These are phyloP conservation scores for Aspergillus sp. DNA, from an alignment of 2,329 filamentous ascomycete species.

Conservation along the genomic window DNA sequence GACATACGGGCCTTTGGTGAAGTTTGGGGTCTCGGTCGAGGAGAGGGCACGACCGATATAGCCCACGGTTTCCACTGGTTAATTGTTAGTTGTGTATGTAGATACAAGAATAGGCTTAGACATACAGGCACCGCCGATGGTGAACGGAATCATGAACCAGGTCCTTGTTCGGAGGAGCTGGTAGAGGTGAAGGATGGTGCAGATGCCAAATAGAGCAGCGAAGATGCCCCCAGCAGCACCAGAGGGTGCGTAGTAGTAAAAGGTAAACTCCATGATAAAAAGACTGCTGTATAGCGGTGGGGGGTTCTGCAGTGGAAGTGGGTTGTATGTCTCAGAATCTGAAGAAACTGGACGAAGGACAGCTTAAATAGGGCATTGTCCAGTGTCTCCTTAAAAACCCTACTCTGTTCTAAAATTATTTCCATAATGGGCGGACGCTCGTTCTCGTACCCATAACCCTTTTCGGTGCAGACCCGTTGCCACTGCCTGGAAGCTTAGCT, in stretches of 20 bases:
- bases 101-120: not conserved
- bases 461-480: not conserved
- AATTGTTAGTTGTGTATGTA: not conserved
- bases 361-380: not conserved
- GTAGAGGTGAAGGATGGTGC: constrained; percentile 24
- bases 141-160: constrained; percentile 31
- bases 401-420: too few species aligned
- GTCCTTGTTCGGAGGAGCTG: constrained; percentile 25
- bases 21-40: constrained; percentile 30
- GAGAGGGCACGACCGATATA: constrained; percentile 53
- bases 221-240: constrained; percentile 24
- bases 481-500: not conserved
- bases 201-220: constrained; percentile 22
- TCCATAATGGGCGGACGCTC: not conserved
- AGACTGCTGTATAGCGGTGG: too few species aligned
- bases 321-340: not conserved
- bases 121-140: constrained; percentile 39
- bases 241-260: constrained; percentile 28
- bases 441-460: constrained; percentile 5
- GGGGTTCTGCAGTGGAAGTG: not conserved
- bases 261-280: constrained; percentile 13
- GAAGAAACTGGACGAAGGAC: not conserved
- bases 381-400: too few species aligned
- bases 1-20: constrained; percentile 26
- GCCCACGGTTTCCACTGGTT: constrained; percentile 52